phyloP scores from a whole-genome alignment of 257 asterid genomes.

The Pogostemon cablin region DNA sequence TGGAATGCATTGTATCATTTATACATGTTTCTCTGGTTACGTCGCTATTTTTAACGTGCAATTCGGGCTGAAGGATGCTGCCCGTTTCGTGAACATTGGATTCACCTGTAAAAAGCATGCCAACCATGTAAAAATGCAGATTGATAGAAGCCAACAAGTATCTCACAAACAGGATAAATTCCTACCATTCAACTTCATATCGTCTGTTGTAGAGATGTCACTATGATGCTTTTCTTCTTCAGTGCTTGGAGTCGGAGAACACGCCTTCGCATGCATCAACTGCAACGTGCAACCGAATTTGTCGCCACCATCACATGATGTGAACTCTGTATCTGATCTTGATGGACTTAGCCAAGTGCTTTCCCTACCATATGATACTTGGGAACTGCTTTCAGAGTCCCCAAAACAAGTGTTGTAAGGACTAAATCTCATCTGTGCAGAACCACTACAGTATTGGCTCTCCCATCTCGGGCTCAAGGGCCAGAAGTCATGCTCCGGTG shows the following conservation, averaged over 20 bases:
- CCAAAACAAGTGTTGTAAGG: conserved; percentile 31
- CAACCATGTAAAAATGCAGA: conserved; percentile 14
- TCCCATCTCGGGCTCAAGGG: conserved; percentile 50
- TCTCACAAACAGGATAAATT: background rate
- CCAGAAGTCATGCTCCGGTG: conserved; percentile 55
- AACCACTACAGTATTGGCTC: conserved; percentile 24
- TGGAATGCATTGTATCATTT: conserved; percentile 26
- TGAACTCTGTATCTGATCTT: conserved; percentile 32
- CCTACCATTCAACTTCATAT: conserved; percentile 42
- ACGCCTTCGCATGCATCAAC: conserved; percentile 15
- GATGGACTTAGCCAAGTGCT: conserved; percentile 26
- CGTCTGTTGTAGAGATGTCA: conserved; percentile 11
- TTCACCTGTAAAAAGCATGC: conserved; percentile 44
- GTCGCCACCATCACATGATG: conserved; percentile 27
- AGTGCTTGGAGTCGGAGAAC: conserved; percentile 21
- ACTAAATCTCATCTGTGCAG: conserved; percentile 40
- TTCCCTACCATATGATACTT: conserved; percentile 31
- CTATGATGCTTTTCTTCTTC: conserved; percentile 26
- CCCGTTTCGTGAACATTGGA: conserved; percentile 24
- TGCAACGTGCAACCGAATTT: conserved; percentile 12
- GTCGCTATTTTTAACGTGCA: conserved; percentile 12
- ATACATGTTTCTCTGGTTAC: conserved; percentile 12
- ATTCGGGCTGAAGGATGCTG: conserved; percentile 24
- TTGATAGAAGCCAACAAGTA: conserved; percentile 2
- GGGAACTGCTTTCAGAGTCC: conserved; percentile 24